A percentile compares a stretch with the other conserved stretches of the same genome.
phyloP scores from a whole-genome alignment of 1,284 basidiomycete genomes.

The Ceratobasidium sp. region DNA sequence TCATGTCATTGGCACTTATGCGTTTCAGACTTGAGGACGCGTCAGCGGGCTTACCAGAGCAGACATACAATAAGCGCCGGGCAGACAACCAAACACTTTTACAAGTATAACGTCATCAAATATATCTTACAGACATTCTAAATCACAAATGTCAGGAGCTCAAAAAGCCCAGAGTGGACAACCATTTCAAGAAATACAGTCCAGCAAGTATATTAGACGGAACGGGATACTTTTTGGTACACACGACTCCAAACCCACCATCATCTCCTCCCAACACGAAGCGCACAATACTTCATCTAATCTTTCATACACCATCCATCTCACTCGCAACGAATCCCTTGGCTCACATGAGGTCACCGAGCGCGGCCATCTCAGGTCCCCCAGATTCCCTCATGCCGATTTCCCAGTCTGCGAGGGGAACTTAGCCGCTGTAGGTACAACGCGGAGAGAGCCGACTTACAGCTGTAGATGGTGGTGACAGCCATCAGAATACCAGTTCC shows the following conservation, averaged over 20 bases:
- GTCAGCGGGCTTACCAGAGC: no score
- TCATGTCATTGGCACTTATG: no score
- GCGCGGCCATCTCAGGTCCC: constrained; percentile 74
- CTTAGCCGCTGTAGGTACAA: neutral
- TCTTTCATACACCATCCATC: neutral
- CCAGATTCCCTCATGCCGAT: constrained; percentile 79
- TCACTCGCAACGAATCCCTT: neutral
- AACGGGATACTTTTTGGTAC: constrained; percentile 36
- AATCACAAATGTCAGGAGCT: no score
- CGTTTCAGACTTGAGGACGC: no score
- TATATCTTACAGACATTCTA: no score
- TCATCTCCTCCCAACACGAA: neutral
- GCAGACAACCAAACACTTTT: no score
- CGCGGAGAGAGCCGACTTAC: constrained; percentile 55
- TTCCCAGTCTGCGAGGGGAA: constrained; percentile 65
- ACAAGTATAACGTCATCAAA: no score
- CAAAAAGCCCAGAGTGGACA: no score
- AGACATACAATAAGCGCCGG: no score
- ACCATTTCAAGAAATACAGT: constrained; percentile 1
- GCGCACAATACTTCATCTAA: constrained; percentile 13
- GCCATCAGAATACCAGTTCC: constrained; percentile 99
- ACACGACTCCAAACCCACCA: neutral
- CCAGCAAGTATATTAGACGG: constrained; percentile 21
- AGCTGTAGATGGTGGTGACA: constrained; percentile 96
- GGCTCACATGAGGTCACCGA: constrained; percentile 56